Conservation (phyloP, 345 rosid genomes). For the Rhodamnia rubescens region DNA sequence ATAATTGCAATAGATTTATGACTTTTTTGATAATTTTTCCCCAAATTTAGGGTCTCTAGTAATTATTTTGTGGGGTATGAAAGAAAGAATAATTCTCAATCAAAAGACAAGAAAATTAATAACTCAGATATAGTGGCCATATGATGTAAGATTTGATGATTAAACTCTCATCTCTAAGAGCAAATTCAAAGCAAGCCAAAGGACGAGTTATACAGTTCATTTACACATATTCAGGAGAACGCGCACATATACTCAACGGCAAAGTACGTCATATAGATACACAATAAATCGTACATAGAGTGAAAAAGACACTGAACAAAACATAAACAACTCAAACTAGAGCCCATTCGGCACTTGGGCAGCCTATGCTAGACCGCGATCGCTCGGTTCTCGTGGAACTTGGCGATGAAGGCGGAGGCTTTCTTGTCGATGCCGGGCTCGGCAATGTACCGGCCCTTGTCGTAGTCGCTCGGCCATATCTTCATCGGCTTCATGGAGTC, state of each 20-base stretch:
- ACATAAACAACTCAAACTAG: background rate
- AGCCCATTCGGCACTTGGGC: background rate
- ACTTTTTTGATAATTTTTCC: too few relatives aligned
- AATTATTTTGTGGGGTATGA: background rate
- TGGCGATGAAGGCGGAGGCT: slow-evolving; percentile 37
- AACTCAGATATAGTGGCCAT: too few relatives aligned
- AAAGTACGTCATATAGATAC: background rate
- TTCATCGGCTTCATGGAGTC: slow-evolving; percentile 16
- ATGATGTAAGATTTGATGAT: too few relatives aligned
- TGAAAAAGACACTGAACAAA: background rate
- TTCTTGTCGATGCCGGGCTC: slow-evolving; percentile 43
- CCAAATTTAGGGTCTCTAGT: background rate
- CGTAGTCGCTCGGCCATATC: slow-evolving; percentile 39
- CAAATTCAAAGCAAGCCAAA: background rate
- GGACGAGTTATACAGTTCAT: background rate
- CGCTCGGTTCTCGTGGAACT: slow-evolving; percentile 27
- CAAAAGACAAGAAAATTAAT: background rate
- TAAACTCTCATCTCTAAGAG: background rate
- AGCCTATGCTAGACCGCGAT: slow-evolving; percentile 12
- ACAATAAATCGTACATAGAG: background rate
- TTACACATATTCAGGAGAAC: background rate
- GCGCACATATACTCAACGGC: background rate
- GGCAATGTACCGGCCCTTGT: slow-evolving; percentile 26
- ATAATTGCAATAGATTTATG: too few relatives aligned
- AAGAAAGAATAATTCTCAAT: background rate